These are phyloP conservation scores for Nakazawaea holstii DNA, from an alignment of 805 yeast species.

Conservation along the genomic window DNA sequence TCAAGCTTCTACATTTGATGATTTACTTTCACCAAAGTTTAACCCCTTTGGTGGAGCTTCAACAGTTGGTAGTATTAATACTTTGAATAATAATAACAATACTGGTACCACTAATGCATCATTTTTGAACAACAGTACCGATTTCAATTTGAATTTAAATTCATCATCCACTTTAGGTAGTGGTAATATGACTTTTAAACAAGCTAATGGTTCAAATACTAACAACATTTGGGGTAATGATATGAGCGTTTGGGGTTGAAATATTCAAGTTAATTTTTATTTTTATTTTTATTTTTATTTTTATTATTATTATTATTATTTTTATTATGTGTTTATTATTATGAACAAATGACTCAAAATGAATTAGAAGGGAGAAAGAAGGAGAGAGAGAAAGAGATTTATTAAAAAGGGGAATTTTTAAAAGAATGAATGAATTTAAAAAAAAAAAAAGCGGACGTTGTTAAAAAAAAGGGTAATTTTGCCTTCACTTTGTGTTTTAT, in stretches of 20 bases:
- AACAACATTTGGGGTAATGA: slow-evolving; percentile 25
- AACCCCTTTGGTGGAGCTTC: slow-evolving; percentile 7
- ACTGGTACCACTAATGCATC: not conserved
- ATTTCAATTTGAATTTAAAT: slow-evolving; percentile 5
- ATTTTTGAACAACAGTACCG: not conserved
- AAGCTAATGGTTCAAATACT: slow-evolving; percentile 1
- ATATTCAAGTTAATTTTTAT: too few species aligned
- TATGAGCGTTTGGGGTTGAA: slow-evolving; percentile 33
- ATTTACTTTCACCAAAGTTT: slow-evolving; percentile 9
- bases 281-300: too few species aligned
- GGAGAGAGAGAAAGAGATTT: too few species aligned
- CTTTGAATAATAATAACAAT: too few species aligned
- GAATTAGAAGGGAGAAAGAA: too few species aligned
- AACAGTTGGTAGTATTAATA: not conserved
- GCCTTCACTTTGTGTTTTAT: too few species aligned
- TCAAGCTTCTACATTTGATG: slow-evolving; percentile 8
- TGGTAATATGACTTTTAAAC: slow-evolving; percentile 3
- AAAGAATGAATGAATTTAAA: too few species aligned
- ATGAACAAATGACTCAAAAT: too few species aligned
- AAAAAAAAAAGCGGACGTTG: too few species aligned
- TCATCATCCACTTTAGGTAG: slow-evolving; percentile 1
- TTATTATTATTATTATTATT: not conserved
- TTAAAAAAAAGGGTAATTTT: too few species aligned
- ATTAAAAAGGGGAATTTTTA: too few species aligned
- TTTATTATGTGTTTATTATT: not conserved